Percentiles rank a stretch among this genome's conserved stretches.
Conservation (phyloP, 768 basidiomycete species). For the Suillus tomentosus region DNA sequence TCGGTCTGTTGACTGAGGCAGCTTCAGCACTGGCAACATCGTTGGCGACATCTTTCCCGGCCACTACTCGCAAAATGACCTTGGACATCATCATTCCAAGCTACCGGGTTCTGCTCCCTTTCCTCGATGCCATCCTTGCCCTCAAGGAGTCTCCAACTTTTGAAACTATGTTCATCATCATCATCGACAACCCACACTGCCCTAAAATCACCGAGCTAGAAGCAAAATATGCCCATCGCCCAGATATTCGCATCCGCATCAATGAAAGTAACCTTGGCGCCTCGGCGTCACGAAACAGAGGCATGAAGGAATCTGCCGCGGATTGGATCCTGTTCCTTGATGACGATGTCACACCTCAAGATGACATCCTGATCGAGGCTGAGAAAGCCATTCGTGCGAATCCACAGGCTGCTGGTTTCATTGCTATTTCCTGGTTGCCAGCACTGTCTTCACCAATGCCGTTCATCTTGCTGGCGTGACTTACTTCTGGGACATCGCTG, state of each 20-base stretch:
- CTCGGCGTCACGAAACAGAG: conserved; percentile 55
- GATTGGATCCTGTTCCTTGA: conserved; percentile 65
- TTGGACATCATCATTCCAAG: conserved; percentile 59
- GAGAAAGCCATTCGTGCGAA: conserved; percentile 49
- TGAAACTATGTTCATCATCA: conserved; percentile 55
- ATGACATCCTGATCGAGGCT: conserved; percentile 45
- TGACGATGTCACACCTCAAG: conserved; percentile 51
- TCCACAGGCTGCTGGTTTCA: conserved; percentile 53
- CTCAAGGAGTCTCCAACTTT: conserved; percentile 45
- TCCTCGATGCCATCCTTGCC: conserved; percentile 45
- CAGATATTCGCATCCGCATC: conserved; percentile 55
- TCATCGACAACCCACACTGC: conserved; percentile 56
- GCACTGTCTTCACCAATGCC: conserved; percentile 52
- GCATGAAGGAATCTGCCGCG: conserved; percentile 54
- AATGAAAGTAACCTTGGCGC: conserved; percentile 52
- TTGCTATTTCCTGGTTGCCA: conserved; percentile 51
- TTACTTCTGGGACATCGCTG: conserved; percentile 64
- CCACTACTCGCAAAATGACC: conserved; percentile 41
- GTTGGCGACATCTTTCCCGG: conserved; percentile 28
- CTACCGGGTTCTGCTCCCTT: conserved; percentile 50
- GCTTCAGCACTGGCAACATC: conserved; percentile 38
- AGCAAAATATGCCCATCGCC: conserved; percentile 40
- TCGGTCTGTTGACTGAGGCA: conserved; percentile 46
- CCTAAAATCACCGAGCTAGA: conserved; percentile 40
- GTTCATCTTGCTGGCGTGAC: conserved; percentile 58